Base-by-base conservation (phyloP, 2,329 filamentous ascomycete genomes). In the Beauveria sp. region DNA sequence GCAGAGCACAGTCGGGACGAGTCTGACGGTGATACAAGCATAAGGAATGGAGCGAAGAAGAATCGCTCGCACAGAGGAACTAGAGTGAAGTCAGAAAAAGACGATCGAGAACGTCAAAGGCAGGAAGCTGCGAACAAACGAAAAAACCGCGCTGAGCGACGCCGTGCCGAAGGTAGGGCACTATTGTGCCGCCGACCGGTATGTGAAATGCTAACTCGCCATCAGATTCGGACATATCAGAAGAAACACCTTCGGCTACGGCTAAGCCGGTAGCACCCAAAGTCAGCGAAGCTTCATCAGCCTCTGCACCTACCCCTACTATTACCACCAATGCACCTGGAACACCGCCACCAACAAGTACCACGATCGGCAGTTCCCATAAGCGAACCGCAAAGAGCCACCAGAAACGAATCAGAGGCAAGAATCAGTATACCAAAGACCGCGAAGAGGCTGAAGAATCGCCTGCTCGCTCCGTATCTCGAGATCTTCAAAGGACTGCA, bases 381-480 rank as follows among this genome's bases (percentile, higher is more conserved):
- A 90, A 88, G 71, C 88, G 67, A 75, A 82, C 70, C 70, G 83
- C 75, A 62, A 80, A 86, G 69, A 82, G 85, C 67, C 81, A 86
- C 7, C 80, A 83, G 66, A 86, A 88, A 69, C 87, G 88, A 64
- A 86, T 82, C 42, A 86, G 87, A 63, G 88, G 89, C 20, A 87
- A 89, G 65, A 95, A 93, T 66, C 91, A 95, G 72, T 93, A 93
- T 69, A 93, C 89, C 1, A 89, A 88, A 69, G 88, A 93, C 65
- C 83, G 87, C 51, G 88, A 91, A 53, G 72, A 81, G 20, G 79
- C 79, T 34, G 82, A 85, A 31, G 82, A 79, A 28, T 86, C 86
- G 5, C 83, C 84, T 10, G 77, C 79, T 45, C 75, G 85, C 64
- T 82, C 83, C 62, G 84, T 71, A 77, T 83, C 66, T 76, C 83